Percentiles rank a stretch among this genome's conserved stretches.
phyloP scores from a whole-genome alignment of 2,329 filamentous ascomycete genomes.

The Teratosphaeria nubilosa region DNA sequence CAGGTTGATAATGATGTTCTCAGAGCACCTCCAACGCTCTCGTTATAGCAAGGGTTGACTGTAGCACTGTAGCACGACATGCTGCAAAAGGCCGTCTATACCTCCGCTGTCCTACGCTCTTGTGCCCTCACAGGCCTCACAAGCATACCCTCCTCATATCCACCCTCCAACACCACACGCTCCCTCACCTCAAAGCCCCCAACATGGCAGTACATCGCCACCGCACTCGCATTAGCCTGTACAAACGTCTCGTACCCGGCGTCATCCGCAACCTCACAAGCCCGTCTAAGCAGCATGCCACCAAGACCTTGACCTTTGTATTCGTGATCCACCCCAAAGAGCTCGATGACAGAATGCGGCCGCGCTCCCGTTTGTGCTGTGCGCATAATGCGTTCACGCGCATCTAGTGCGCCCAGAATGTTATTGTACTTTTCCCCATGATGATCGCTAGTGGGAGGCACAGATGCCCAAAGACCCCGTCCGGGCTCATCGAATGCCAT shows the following conservation, averaged over 20 bases:
- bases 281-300: conserved; percentile 10
- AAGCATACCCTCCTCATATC: conserved; percentile 12
- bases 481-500: conserved; percentile 5
- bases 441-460: conserved; percentile 12
- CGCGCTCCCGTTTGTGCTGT: background rate
- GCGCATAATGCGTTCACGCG: conserved; percentile 7
- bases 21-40: too few species aligned
- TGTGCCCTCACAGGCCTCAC: conserved; percentile 3
- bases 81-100: background rate
- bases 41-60: too few species aligned
- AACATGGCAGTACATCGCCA: conserved; percentile 5
- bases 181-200: conserved; percentile 6
- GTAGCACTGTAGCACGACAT: background rate
- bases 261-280: conserved; percentile 15
- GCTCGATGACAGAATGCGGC: conserved; percentile 10
- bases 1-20: too few species aligned
- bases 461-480: conserved; percentile 8
- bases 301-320: conserved; percentile 13
- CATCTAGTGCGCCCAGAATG: conserved; percentile 1
- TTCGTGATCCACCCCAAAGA: conserved; percentile 17
- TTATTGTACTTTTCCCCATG: conserved; percentile 6
- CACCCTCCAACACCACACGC: conserved; percentile 1
- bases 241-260: conserved; percentile 10
- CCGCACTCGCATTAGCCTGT: conserved; percentile 14
- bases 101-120: background rate